Evolutionary conservation across 2,329 filamentous ascomycete species (phyloP).

Genomic region (Penicillium psychrosexuale): DNA sequence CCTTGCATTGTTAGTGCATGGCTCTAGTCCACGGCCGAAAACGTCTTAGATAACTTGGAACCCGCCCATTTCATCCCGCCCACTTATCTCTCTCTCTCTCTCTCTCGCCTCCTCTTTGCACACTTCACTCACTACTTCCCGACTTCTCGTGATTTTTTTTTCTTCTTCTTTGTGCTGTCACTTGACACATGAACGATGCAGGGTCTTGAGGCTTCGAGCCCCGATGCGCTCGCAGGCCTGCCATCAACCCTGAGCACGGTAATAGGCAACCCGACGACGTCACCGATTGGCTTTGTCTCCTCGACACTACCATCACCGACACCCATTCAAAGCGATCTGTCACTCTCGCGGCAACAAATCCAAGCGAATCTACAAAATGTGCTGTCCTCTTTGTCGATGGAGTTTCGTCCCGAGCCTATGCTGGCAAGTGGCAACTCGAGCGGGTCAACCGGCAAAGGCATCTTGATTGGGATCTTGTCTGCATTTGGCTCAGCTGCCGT

Average conservation of each 20-base stretch:
- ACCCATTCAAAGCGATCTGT: slow-evolving; percentile 10
- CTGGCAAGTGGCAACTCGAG: slow-evolving; percentile 41
- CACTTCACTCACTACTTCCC: not conserved
- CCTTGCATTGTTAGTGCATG: slow-evolving; percentile 1
- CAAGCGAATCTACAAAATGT: slow-evolving; percentile 42
- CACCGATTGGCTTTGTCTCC: slow-evolving; percentile 22
- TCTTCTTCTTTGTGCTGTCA: not conserved
- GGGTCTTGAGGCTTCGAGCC: slow-evolving; percentile 40
- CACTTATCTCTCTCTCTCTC: slow-evolving; percentile 13
- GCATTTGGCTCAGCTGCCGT: slow-evolving; percentile 88
- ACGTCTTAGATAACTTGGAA: slow-evolving; percentile 24
- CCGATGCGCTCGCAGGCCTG: slow-evolving; percentile 34
- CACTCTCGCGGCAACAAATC: slow-evolving; percentile 20
- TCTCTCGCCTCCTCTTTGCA: slow-evolving; percentile 4
- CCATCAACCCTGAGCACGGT: slow-evolving; percentile 36
- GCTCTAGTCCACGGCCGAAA: slow-evolving; percentile 19
- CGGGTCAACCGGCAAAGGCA: slow-evolving; percentile 66
- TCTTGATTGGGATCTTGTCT: slow-evolving; percentile 90
- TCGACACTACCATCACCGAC: slow-evolving; percentile 8
- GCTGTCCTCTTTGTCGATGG: slow-evolving; percentile 26
- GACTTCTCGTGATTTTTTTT: not conserved
- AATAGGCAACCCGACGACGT: slow-evolving; percentile 29
- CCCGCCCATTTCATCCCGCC: slow-evolving; percentile 16
- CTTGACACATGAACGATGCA: slow-evolving; percentile 40
- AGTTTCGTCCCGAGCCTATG: slow-evolving; percentile 20